Base-by-base conservation (phyloP, 2,329 filamentous ascomycete species). In the Cytospora piceicola region DNA sequence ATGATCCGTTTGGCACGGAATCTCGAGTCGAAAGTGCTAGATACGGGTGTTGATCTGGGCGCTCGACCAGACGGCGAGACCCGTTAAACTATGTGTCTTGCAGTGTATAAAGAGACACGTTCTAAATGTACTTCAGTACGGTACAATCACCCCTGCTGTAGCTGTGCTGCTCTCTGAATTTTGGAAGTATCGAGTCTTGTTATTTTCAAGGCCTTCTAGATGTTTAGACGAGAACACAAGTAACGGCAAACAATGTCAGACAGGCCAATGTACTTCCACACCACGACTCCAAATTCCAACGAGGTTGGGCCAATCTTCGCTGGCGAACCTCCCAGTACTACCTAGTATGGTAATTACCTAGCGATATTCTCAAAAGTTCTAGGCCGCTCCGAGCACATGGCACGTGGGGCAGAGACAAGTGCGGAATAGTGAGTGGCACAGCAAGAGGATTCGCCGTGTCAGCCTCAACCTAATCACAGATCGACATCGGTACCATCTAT, bases 1-100 rank as follows among this genome's bases (percentile, higher is more conserved):
- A 71, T 76, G 55, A 72, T 76, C 52, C 67, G 39, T 17, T 46
- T 74, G 49, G 75, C 73, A 6, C 71, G 72, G 53, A 71, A 66
- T 58, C 30, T 76, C 27, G 75, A 77, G 64, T 66, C 46, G 27
- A 58, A 57, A 29, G 46, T 68, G 59, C 39, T 63, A n/a, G 64
- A 69, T 20, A 53, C 36, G 54, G 63, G 64, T 12, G 64, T 67
- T 61, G 68, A 67, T 39, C 36, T 68, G 20, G 68, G 67, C 17
- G 53, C 61, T 17, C 36, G 61, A 30, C 34, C 61, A 39, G 57
- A 57, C 54, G 61, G 61, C 61, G 51, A 63, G 39, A 29, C 53
- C 51, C 53, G 57, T n/a, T 63, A 63, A 53, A 30, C 34, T 24
- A 20, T 42, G 20, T 20, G 8, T 11, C 4, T 42, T 42, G 39